A percentile compares a stretch with the other conserved stretches of the same genome.
These are phyloP conservation scores for Fusarium oxysporum DNA, from an alignment of 2,329 filamentous ascomycete genomes.

Conservation along the genomic window DNA sequence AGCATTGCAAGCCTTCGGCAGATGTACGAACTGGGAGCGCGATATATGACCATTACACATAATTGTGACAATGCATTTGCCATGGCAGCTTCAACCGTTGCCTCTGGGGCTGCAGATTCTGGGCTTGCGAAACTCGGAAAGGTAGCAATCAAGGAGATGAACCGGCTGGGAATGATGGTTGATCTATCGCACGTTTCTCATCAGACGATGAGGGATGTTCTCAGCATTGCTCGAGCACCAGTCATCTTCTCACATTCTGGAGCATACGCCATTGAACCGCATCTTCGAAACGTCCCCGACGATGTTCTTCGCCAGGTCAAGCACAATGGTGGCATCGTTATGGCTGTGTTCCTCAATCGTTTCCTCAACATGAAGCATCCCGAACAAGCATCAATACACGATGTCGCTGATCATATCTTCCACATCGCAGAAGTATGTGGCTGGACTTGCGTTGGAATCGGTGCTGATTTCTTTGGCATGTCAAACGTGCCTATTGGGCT, in stretches of 20 bases:
- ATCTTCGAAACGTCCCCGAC: constrained; percentile 56
- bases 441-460: constrained; percentile 54
- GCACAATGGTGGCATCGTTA: constrained; percentile 54
- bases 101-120: constrained; percentile 36
- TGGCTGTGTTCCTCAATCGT: constrained; percentile 54
- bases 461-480: constrained; percentile 53
- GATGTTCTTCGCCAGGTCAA: constrained; percentile 52
- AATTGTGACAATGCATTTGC: constrained; percentile 51
- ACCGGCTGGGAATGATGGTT: constrained; percentile 52
- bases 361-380: constrained; percentile 48
- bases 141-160: constrained; percentile 51
- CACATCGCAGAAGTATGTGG: constrained; percentile 48
- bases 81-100: constrained; percentile 47
- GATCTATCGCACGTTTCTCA: constrained; percentile 50
- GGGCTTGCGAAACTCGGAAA: constrained; percentile 45
- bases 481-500: constrained; percentile 43
- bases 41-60: constrained; percentile 53
- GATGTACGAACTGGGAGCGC: constrained; percentile 51
- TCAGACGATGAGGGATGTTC: constrained; percentile 47
- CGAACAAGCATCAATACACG: constrained; percentile 48
- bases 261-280: constrained; percentile 42
- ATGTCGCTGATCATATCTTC: constrained; percentile 52
- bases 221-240: constrained; percentile 43
- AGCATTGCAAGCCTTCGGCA: constrained; percentile 51
- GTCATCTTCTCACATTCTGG: constrained; percentile 51